Percentiles rank a stretch among this genome's conserved stretches.
Conservation (phyloP, 2,329 filamentous ascomycete genomes). For the Aspergillus bombycis region DNA sequence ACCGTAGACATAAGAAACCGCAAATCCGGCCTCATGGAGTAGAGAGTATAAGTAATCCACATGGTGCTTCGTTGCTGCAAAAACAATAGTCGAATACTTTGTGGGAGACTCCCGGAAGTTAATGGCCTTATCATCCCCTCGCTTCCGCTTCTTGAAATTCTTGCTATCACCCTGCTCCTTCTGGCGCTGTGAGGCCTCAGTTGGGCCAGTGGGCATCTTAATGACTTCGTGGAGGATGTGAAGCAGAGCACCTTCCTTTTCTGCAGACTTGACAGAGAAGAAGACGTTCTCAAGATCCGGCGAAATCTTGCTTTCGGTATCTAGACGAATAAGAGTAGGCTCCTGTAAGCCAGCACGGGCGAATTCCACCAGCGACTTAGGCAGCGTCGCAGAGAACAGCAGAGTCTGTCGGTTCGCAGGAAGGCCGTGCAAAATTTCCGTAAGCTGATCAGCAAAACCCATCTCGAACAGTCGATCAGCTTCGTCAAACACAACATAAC, state of each 20-base stretch:
- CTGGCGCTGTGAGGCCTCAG: constrained; percentile 55
- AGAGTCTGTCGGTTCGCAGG: constrained; percentile 85
- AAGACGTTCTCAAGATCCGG: constrained; percentile 95
- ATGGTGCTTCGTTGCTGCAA: constrained; percentile 93
- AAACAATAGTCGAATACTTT: constrained; percentile 90
- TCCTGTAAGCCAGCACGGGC: constrained; percentile 91
- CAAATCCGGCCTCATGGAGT: constrained; percentile 79
- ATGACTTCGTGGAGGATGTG: constrained; percentile 91
- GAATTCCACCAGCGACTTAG: constrained; percentile 93
- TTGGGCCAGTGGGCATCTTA: constrained; percentile 75
- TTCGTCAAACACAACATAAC: constrained; percentile 96
- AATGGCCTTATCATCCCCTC: constrained; percentile 52
- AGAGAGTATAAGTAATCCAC: constrained; percentile 88
- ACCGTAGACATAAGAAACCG: constrained; percentile 92
- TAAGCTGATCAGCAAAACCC: constrained; percentile 92
- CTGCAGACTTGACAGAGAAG: constrained; percentile 86
- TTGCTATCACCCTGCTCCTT: constrained; percentile 53
- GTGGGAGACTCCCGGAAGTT: constrained; percentile 72
- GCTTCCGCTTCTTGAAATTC: constrained; percentile 50
- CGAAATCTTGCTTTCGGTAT: constrained; percentile 94
- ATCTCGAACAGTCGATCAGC: constrained; percentile 97
- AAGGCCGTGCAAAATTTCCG: constrained; percentile 88
- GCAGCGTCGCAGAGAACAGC: constrained; percentile 92
- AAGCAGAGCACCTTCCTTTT: constrained; percentile 90
- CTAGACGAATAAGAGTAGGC: constrained; percentile 83